Evolutionary conservation across 345 rosid genomes (phyloP).

Genomic region (Reutealis trisperma): DNA sequence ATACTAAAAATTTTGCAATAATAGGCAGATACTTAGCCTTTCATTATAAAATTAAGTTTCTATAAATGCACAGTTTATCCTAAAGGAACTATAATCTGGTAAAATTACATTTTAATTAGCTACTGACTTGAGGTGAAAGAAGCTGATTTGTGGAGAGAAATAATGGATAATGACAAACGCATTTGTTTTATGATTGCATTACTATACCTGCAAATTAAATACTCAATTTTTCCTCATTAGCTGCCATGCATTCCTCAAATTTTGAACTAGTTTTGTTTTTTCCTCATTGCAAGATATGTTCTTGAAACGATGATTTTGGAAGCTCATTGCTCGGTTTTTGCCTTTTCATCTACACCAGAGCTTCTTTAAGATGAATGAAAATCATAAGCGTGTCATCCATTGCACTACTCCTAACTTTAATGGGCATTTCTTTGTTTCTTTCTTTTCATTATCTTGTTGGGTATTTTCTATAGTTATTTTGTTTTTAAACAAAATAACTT

Average conservation of each 20-base stretch:
- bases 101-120: not conserved
- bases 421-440: constrained; percentile 41
- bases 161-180: not conserved
- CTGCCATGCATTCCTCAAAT: not conserved
- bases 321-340: no score
- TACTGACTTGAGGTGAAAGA: not conserved
- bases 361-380: constrained; percentile 88
- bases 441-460: not conserved
- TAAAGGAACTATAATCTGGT: not conserved
- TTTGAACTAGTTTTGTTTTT: constrained; percentile 1
- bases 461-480: no score
- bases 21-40: not conserved
- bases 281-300: constrained; percentile 66
- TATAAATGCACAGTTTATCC: not conserved
- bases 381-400: constrained; percentile 75
- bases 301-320: no score
- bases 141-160: not conserved
- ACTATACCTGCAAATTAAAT: not conserved
- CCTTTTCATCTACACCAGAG: no score
- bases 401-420: constrained; percentile 85
- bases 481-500: no score
- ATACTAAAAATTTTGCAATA: not conserved
- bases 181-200: not conserved
- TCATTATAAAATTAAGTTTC: not conserved
- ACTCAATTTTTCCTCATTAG: not conserved